A percentile compares a stretch with the other conserved stretches of the same genome.
These are phyloP conservation scores for Immersiporthe knoxdaviesiana DNA, from an alignment of 2,329 filamentous ascomycete species.

Conservation along the genomic window DNA sequence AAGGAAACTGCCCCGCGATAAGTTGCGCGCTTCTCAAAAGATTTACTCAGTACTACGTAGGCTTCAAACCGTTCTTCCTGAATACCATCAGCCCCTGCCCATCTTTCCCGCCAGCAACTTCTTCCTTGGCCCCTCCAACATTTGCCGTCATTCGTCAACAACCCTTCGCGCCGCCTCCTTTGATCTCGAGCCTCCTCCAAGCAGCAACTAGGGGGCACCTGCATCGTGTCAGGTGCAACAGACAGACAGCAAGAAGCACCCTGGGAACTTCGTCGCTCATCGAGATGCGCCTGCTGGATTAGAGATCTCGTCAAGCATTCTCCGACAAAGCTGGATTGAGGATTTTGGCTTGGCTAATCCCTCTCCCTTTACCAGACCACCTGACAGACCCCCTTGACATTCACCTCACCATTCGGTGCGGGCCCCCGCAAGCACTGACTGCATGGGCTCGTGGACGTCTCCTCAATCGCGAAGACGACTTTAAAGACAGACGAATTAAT, in stretches of 20 bases:
- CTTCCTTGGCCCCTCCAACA: background rate
- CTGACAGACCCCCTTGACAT: slow-evolving; percentile 25
- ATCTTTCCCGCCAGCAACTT: slow-evolving; percentile 4
- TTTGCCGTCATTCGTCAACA: background rate
- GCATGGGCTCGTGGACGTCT: slow-evolving; percentile 3
- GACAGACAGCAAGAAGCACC: slow-evolving; percentile 8
- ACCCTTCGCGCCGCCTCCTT: background rate
- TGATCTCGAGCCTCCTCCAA: background rate
- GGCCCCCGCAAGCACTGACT: background rate
- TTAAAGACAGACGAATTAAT: background rate
- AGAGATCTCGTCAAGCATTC: slow-evolving; percentile 29
- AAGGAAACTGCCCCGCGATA: slow-evolving; percentile 16
- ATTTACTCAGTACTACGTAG: background rate
- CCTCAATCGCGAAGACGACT: background rate
- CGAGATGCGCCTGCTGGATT: slow-evolving; percentile 30
- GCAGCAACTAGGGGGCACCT: slow-evolving; percentile 4
- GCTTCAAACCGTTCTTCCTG: background rate
- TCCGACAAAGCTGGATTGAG: slow-evolving; percentile 28
- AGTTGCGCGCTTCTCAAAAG: slow-evolving; percentile 2
- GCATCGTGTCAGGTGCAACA: background rate
- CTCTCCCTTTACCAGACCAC: slow-evolving; percentile 13
- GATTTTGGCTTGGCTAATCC: slow-evolving; percentile 16
- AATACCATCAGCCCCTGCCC: slow-evolving; percentile 3
- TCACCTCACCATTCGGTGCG: slow-evolving; percentile 7
- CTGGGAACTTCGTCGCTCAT: slow-evolving; percentile 26